Conservation (phyloP, 345 rosid species). For the Euphorbia tirucalli region DNA sequence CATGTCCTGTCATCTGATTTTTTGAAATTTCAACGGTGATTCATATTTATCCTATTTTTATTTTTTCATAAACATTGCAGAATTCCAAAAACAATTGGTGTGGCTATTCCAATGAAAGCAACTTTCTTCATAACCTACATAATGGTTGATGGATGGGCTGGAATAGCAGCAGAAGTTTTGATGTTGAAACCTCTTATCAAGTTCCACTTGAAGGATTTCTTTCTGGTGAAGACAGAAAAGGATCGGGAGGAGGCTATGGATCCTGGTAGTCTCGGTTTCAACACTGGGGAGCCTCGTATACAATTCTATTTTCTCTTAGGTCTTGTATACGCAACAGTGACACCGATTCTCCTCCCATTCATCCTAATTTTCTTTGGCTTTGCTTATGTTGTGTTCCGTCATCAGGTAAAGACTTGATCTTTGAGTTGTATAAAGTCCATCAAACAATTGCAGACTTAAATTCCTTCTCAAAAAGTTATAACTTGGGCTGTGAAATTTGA, state of each 20-base stretch:
- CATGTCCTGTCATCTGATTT: too few species aligned
- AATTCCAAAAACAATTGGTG: slow-evolving; percentile 74
- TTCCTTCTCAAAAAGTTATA: not conserved
- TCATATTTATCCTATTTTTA: not conserved
- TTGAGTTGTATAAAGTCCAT: not conserved
- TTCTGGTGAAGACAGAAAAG: slow-evolving; percentile 93
- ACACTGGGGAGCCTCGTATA: slow-evolving; percentile 86
- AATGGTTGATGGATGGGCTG: too few species aligned
- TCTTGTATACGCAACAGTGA: slow-evolving; percentile 79
- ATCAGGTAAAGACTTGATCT: slow-evolving; percentile 57
- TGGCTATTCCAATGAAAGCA: slow-evolving; percentile 85
- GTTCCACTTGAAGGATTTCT: slow-evolving; percentile 77
- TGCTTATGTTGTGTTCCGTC: slow-evolving; percentile 78
- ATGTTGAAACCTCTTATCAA: slow-evolving; percentile 76
- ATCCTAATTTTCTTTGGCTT: slow-evolving; percentile 71
- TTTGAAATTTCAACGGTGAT: not conserved
- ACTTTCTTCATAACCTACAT: too few species aligned
- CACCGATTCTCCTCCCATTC: slow-evolving; percentile 83
- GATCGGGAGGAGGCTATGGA: slow-evolving; percentile 93
- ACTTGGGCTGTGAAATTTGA: not conserved
- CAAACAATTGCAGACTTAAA: not conserved
- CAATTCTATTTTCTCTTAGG: slow-evolving; percentile 90
- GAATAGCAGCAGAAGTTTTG: slow-evolving; percentile 82
- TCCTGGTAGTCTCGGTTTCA: slow-evolving; percentile 85
- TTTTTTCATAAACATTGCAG: slow-evolving; percentile 32